Base-by-base conservation (phyloP, 2,329 filamentous ascomycete genomes). In the Diaporthe citriasiana region DNA sequence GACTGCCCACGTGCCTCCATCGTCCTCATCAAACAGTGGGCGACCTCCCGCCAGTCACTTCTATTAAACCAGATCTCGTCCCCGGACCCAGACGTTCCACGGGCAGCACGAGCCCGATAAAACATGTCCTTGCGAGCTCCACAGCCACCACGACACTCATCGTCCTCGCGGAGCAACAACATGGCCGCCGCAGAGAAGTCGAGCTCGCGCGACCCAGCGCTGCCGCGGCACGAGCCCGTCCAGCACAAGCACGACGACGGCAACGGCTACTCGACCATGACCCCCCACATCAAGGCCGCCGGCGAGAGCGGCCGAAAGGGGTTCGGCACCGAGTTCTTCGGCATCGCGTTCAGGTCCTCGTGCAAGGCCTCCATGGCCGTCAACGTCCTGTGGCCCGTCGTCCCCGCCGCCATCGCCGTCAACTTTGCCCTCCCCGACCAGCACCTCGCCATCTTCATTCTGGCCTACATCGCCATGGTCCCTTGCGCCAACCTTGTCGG, bases 401-500 rank as follows among this genome's bases (percentile, higher is more conserved):
- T 95, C 2, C 93, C 93, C 9, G 90, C 89, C 40, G 93, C 93
- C 25, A 91, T 95, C 77, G 91, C 87, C n/a, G 84, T 94, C 70
- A 85, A 83, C 79, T 91, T 83, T 55, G 78, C 79, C 30, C 38
- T 79, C 10, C 73, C 77, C 7, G 79, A 82, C 13, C 75, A 88
- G 74, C 87, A 93, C 77, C 83, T 93, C 1, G 87, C 89, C 81
- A 89, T 92, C 70, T 95, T 95, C 83, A 86, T 89, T 68, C 87
- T 94, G 73, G 91, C 92, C 63, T 95, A 95, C 80, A 89, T 95
- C 75, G 92, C 92, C 77, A 95, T 95, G 92, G 86, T 95, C 1
- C 93, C 93, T 0, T 91, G 91, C 63, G 93, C 93, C 72, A 95
- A 95, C 79, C 82, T 94, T 73, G 88, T 95, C 70, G 93, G 93